Evolutionary conservation across 495 filamentous ascomycete species (phyloP).

Genomic region (Penicillium alfredii): DNA sequence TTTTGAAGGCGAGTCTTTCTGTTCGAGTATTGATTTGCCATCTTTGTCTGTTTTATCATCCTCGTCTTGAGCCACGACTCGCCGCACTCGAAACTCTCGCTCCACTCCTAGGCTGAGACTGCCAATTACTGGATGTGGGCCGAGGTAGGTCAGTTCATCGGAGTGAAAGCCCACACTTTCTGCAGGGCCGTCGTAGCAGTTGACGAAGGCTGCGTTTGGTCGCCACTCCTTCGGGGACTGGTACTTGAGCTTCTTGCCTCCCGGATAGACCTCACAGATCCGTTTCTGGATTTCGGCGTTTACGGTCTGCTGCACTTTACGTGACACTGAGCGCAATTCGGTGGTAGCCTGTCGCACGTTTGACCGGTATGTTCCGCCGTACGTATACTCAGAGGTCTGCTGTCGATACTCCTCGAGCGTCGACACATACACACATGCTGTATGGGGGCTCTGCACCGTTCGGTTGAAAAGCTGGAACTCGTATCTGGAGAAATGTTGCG

Average conservation of each 20-base stretch:
- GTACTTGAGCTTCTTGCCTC: conserved; percentile 66
- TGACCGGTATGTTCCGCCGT: conserved; percentile 68
- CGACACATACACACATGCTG: conserved; percentile 73
- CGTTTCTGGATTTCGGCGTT: conserved; percentile 65
- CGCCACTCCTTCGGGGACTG: conserved; percentile 68
- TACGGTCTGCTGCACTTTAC: conserved; percentile 62
- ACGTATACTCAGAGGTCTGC: conserved; percentile 75
- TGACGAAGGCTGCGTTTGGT: conserved; percentile 88
- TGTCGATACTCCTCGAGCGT: conserved; percentile 50
- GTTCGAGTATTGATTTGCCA: conserved; percentile 1
- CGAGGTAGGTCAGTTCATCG: conserved; percentile 90
- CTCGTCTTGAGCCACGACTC: conserved; percentile 56
- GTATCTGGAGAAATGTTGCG: conserved; percentile 62
- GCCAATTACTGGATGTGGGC: conserved; percentile 80
- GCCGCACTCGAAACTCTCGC: conserved; percentile 82
- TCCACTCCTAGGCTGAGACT: conserved; percentile 84
- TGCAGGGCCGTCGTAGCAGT: conserved; percentile 75
- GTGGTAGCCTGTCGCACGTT: conserved; percentile 72
- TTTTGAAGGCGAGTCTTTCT: conserved; percentile 1
- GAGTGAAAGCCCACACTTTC: conserved; percentile 88
- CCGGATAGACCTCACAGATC: conserved; percentile 55
- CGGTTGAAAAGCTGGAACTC: conserved; percentile 84
- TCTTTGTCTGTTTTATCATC: conserved; percentile 18
- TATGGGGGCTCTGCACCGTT: conserved; percentile 75
- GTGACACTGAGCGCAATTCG: conserved; percentile 58